Percentiles rank a stretch among this genome's conserved stretches.
Evolutionary conservation across 805 yeast species (phyloP).

Genomic region (Brettanomyces naardenensis): DNA sequence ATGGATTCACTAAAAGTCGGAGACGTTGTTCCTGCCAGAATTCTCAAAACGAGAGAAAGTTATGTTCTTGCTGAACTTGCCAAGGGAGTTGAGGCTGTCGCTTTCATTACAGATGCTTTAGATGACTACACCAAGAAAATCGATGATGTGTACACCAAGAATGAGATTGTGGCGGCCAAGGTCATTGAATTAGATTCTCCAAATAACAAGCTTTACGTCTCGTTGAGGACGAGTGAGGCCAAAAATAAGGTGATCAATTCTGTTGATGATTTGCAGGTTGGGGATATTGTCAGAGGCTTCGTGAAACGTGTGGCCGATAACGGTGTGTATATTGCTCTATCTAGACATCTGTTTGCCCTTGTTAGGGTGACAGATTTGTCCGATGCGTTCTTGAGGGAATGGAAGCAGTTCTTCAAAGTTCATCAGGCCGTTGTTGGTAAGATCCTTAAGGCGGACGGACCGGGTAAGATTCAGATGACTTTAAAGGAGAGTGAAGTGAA

Average conservation of each 20-base stretch:
- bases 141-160: conserved; percentile 38
- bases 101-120: conserved; percentile 72
- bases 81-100: conserved; percentile 49
- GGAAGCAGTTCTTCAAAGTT: conserved; percentile 70
- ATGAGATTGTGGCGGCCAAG: conserved; percentile 51
- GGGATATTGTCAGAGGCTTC: conserved; percentile 75
- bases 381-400: conserved; percentile 74
- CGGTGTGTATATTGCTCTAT: conserved; percentile 73
- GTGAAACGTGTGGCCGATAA: conserved; percentile 65
- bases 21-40: conserved; percentile 49
- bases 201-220: conserved; percentile 50
- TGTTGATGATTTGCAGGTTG: conserved; percentile 49
- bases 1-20: conserved; percentile 48
- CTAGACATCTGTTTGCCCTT: conserved; percentile 64
- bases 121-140: conserved; percentile 54
- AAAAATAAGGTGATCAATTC: conserved; percentile 43
- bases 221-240: conserved; percentile 45
- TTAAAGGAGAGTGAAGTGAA: conserved; percentile 73
- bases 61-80: conserved; percentile 66
- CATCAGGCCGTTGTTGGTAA: conserved; percentile 74
- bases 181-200: conserved; percentile 39
- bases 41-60: conserved; percentile 49
- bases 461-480: conserved; percentile 64
- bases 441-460: conserved; percentile 52
- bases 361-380: conserved; percentile 77